Conservation (phyloP, 106 monocot species). For the Chionographis japonica region DNA sequence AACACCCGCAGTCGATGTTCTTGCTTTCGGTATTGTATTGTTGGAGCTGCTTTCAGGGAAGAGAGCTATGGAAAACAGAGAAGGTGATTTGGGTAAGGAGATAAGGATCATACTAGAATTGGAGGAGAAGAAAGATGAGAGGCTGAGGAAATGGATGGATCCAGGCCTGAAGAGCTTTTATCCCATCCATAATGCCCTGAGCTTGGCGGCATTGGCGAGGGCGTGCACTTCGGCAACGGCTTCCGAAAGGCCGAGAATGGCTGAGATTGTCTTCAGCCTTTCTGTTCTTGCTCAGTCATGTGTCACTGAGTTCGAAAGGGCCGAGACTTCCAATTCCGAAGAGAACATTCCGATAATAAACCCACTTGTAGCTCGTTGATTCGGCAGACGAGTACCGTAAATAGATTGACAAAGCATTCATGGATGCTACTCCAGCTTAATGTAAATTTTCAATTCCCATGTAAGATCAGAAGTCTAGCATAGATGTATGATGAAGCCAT, state of each 20-base stretch:
- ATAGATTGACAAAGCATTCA: not conserved
- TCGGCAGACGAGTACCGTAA: not conserved
- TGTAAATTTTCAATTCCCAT: too few relatives aligned
- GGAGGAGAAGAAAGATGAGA: constrained; percentile 21
- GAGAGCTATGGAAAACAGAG: constrained; percentile 14
- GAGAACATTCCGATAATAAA: constrained; percentile 3
- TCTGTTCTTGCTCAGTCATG: constrained; percentile 23
- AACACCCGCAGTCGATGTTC: constrained; percentile 18
- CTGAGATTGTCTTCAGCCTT: constrained; percentile 32
- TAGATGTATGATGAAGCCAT: too few relatives aligned
- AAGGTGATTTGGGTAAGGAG: constrained; percentile 16
- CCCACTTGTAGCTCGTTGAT: constrained; percentile 17
- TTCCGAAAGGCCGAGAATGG: constrained; percentile 26
- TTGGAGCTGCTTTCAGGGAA: constrained; percentile 42
- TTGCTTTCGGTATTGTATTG: constrained; percentile 32
- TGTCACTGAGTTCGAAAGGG: constrained; percentile 7
- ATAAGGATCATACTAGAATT: constrained; percentile 16
- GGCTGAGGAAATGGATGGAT: constrained; percentile 39
- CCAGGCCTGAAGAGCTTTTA: constrained; percentile 12
- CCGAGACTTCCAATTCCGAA: not conserved
- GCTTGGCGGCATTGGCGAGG: constrained; percentile 27
- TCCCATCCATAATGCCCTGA: constrained; percentile 26
- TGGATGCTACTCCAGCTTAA: too few relatives aligned
- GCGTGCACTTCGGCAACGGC: constrained; percentile 28
- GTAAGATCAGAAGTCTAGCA: too few relatives aligned